Conservation (phyloP, 148 eudicot species). For the Fagopyrum tataricum region DNA sequence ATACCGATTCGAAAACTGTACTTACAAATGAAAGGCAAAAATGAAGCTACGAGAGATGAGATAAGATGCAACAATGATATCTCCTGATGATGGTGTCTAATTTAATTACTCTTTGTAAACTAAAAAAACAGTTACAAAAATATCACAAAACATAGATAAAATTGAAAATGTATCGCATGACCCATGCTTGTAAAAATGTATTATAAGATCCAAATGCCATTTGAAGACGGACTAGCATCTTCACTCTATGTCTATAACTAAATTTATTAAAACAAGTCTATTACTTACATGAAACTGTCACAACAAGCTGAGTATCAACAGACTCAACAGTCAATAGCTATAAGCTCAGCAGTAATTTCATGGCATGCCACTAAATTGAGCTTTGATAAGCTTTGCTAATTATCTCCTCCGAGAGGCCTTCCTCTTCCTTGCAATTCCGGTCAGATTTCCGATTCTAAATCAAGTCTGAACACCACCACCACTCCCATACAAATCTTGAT, state of each 20-base stretch:
- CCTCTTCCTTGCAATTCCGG: background rate
- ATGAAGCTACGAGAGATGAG: no score
- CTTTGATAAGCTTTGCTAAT: no score
- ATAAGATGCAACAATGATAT: no score
- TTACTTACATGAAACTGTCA: background rate
- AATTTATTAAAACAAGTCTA: background rate
- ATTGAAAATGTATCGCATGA: background rate
- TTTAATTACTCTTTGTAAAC: no score
- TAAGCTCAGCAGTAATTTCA: background rate
- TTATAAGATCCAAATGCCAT: background rate
- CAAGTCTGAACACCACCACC: constrained; percentile 1
- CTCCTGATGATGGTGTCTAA: no score
- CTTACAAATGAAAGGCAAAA: no score
- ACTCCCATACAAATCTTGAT: constrained; percentile 15
- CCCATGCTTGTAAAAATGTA: background rate
- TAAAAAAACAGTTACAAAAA: no score
- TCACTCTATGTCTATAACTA: background rate
- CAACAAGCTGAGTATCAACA: background rate
- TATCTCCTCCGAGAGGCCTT: no score
- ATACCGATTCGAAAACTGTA: no score
- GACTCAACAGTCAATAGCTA: background rate
- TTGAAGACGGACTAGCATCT: background rate
- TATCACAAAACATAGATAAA: background rate
- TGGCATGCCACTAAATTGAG: background rate
- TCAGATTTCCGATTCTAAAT: background rate